These are phyloP conservation scores for Selaginella moellendorffii DNA, from an alignment of 75 land plant species.

Conservation along the genomic window DNA sequence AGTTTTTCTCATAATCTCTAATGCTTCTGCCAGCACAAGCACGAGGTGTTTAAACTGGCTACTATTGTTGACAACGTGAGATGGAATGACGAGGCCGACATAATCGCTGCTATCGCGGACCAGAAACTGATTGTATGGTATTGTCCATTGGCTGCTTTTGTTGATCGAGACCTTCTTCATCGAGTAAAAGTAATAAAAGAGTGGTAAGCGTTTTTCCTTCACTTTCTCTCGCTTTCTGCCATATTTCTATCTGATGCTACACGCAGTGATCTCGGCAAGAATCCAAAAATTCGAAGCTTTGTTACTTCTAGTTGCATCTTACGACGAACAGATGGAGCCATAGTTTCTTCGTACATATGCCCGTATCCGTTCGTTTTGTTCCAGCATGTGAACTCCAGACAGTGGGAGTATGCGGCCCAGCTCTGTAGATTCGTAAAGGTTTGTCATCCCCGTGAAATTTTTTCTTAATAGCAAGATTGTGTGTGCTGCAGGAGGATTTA, in stretches of 20 bases:
- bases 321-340: slow-evolving; percentile 23
- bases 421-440: slow-evolving; percentile 23
- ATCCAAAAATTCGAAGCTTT: slow-evolving; percentile 21
- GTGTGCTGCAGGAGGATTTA: slow-evolving; percentile 21
- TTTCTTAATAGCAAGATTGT: not conserved
- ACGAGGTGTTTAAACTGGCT: slow-evolving; percentile 19
- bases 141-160: slow-evolving; percentile 22
- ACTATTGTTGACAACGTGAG: slow-evolving; percentile 17
- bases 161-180: slow-evolving; percentile 24
- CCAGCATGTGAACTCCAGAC: slow-evolving; percentile 18
- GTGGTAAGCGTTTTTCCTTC: slow-evolving; percentile 12
- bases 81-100: slow-evolving; percentile 22
- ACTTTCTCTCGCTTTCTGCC: not conserved
- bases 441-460: not conserved
- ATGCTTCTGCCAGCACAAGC: slow-evolving; percentile 14
- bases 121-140: slow-evolving; percentile 26
- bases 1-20: no score
- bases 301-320: slow-evolving; percentile 13
- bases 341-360: slow-evolving; percentile 10
- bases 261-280: slow-evolving; percentile 17
- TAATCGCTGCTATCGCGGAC: slow-evolving; percentile 18
- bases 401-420: slow-evolving; percentile 22
- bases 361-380: slow-evolving; percentile 22
- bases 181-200: slow-evolving; percentile 22
- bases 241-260: not conserved